Evolutionary conservation across 129 eudicot species (phyloP), one percentile per base, ranked within the genome.

Genomic region (Apium graveolens): DNA sequence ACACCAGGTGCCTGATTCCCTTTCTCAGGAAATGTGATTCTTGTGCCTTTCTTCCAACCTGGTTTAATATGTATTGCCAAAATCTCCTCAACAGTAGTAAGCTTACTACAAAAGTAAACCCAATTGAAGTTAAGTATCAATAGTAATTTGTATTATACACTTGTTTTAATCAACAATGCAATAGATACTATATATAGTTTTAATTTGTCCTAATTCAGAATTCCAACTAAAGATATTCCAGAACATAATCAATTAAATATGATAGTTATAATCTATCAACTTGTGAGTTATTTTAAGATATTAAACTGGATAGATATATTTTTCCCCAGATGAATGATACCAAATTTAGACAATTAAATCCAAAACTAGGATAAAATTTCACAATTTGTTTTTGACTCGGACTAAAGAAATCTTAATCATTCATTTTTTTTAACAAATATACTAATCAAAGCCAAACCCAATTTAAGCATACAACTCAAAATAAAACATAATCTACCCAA

Each of bases 21-120:
- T 85, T 92, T 92, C 81, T 90, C 96, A 0, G 97, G 97, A 80
- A 92, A 92, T 44, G 97, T 92, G 70, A 92, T 92, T 80, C 88
- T 92, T 20, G 97, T 92, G 39, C 97, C 97, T 62, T 90, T 90
- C 81, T 92, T 92, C 97, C 97, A 92, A 38, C 97, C 97, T 0
- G 97, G 97, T 83, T 92, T 88, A 43, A 92, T 92, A 78, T 88
- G 85, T 78, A 92, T 92, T 24, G 91, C 83, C 76, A 92, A 70
- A 57, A 92, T 86, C 87, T 92, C 97, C 82, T 92, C 97, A 35
- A 92, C 90, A 21, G 92, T 85, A 49, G 80, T 87, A 73, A 90
- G 96, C 80, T 84, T 90, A 32, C 97, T 92, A 92, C 88, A 85
- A 82, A 69, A 70, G 80, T 66, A 74, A 76, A 27, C 45, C 42